Evolutionary conservation across 2,329 filamentous ascomycete species (phyloP), one percentile per base, ranked within the genome.

Genomic region (Fusarium pseudocircinatum): DNA sequence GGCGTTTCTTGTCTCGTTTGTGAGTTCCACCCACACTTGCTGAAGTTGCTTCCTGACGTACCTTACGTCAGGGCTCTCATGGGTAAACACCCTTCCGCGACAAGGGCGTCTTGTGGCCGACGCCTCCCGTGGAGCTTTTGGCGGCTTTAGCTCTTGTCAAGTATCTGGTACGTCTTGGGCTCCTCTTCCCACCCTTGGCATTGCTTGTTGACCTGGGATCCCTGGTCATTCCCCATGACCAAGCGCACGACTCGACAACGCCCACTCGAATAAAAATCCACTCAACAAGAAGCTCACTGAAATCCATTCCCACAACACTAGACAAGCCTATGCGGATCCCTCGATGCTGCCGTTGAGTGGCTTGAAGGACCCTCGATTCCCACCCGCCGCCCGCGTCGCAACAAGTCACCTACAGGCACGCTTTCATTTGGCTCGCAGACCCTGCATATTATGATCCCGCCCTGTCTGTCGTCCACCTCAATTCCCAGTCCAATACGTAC

Each of bases 31-130:
- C 56, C 74, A 74, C 74, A 73, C 72, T 67, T 61, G 56, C 63
- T 74, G 70, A 67, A 60, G 63, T 63, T 66, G 70, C 65, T 69
- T 70, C 65, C 73, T 70, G 73, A 74, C 66, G 73, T 78, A 69
- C 77, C 77, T 77, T 79, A 79, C 77, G 77, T 79, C 77, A 79
- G 76, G 75, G 76, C 75, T 73, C 62, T 78, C 64, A 67, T 76
- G 71, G 73, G 54, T 65, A 57, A 47, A 77, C 76, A 72, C 77
- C 76, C 75, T 75, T 76, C 76, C 76, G 69, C 67, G 63, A 75
- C 72, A 70, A 67, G 76, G 76, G 76, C 66, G 68, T 50, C 47
- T 56, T 74, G 72, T 69, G 74, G 74, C 73, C 69, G 74, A 78
- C 77, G 70, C 77, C 75, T 78, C 75, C 69, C 72, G 73, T 69